These are phyloP conservation scores for Rhizophagus clarus DNA, from an alignment of 192 early-diverging fungal genomes.

Conservation along the genomic window DNA sequence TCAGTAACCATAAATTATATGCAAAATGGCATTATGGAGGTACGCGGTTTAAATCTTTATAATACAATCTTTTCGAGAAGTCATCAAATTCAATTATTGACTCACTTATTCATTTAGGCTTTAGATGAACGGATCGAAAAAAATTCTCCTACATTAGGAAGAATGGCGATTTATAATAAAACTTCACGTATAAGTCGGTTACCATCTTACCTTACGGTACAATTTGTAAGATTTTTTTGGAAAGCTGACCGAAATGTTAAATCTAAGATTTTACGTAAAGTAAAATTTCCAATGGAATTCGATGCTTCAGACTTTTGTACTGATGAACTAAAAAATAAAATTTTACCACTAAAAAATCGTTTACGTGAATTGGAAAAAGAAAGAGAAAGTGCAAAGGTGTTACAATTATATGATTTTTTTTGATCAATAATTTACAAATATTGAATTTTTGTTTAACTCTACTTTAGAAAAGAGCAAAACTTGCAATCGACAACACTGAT, in stretches of 20 bases:
- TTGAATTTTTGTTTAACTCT: background rate
- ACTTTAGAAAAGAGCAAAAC: constrained; percentile 34
- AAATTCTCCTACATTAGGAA: constrained; percentile 76
- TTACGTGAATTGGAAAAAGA: constrained; percentile 77
- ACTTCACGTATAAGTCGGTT: constrained; percentile 77
- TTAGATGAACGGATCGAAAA: constrained; percentile 90
- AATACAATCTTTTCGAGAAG: too few species aligned
- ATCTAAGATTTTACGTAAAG: constrained; percentile 94
- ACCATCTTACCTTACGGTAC: constrained; percentile 85
- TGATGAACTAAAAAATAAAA: constrained; percentile 74
- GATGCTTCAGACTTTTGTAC: constrained; percentile 90
- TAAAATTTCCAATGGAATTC: constrained; percentile 92
- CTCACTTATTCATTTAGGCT: constrained; percentile 41
- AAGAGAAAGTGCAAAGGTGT: constrained; percentile 52
- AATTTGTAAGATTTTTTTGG: constrained; percentile 98
- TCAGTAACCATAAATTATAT: constrained; percentile 77
- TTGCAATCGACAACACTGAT: constrained; percentile 12
- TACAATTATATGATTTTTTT: background rate
- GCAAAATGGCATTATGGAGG: constrained; percentile 65
- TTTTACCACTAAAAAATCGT: constrained; percentile 61
- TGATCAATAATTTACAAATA: background rate
- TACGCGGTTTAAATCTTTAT: constrained; percentile 19
- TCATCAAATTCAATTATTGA: background rate
- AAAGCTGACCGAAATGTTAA: constrained; percentile 74
- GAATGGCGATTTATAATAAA: constrained; percentile 80